Base-by-base conservation (phyloP, 257 asterid species). In the Solanum gandarillasii region DNA sequence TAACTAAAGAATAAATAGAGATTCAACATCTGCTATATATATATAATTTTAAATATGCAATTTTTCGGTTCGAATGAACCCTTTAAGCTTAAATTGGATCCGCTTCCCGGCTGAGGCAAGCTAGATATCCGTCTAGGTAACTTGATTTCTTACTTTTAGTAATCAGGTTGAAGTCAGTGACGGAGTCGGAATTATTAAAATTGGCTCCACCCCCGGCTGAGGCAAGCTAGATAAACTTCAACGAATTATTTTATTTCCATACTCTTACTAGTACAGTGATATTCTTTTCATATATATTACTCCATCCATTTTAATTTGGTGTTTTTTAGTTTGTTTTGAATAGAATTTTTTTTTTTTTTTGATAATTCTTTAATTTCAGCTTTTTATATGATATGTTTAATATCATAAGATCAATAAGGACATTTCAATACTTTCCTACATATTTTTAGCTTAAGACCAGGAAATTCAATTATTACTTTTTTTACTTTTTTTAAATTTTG, bases 41-140 rank as follows among this genome's bases (percentile, higher is more conserved):
- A 41, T 41, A 41, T 48, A 16, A 48, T 48, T 48, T 14, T 52
- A 16, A 52, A 52, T 52, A 5, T 16, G 1, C 23, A 52, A 52
- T 16, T 52, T 52, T 52, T 8, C 21, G 23, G 4, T 52, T 52
- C 23, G 9, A 6, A 2, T 52, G 60, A 52, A 52, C 60, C 60
- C 60, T 2, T 52, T 52, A 52, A 52, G 60, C 23, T 52, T 52
- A 16, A 52, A 1, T 16, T 52, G 60, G 60, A 16, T 52, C 60
- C 60, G 23, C 60, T 52, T 0, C 21, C 60, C 1, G 9, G 4
- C 60, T 52, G 23, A 52, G 62, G n/a, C n/a, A 52, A 52, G 9
- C 62, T 16, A 52, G 23, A 52, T 52, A 16, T 52, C 62, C 4
- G 1, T 52, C 23, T 6, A 52, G 62, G 97, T 94, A 36, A 12